phyloP scores from a whole-genome alignment of 805 yeast genomes.

The Sugiyamaella marilandica region DNA sequence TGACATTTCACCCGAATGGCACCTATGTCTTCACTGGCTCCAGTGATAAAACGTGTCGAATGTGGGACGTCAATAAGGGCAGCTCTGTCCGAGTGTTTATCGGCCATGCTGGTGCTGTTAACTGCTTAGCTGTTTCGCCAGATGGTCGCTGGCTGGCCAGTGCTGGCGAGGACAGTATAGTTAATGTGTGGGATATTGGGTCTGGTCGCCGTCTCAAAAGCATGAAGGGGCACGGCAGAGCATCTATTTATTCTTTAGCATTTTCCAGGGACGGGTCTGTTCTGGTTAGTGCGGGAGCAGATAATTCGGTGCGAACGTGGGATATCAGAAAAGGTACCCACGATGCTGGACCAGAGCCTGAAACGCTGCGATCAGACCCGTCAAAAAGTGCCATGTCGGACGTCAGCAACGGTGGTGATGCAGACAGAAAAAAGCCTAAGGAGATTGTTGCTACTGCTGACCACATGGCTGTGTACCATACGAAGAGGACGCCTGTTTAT shows the following conservation, averaged over 20 bases:
- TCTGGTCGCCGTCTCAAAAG: conserved; percentile 82
- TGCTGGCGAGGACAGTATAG: conserved; percentile 88
- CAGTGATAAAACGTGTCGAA: conserved; percentile 88
- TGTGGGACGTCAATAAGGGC: conserved; percentile 96
- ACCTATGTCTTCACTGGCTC: conserved; percentile 93
- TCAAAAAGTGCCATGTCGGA: conserved; percentile 14
- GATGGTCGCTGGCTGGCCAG: conserved; percentile 96
- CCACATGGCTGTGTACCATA: conserved; percentile 88
- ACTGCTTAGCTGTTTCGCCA: conserved; percentile 83
- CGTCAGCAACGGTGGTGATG: conserved; percentile 11
- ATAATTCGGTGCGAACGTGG: conserved; percentile 92
- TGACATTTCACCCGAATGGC: conserved; percentile 93
- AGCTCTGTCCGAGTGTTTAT: conserved; percentile 84
- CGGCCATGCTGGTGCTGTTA: conserved; percentile 89
- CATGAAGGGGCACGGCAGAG: conserved; percentile 92
- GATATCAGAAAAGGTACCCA: conserved; percentile 81
- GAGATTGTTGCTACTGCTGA: conserved; percentile 82
- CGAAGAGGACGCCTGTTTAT: conserved; percentile 91
- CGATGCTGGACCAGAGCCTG: conserved; percentile 76
- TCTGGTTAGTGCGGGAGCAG: conserved; percentile 88
- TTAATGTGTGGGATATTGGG: conserved; percentile 91
- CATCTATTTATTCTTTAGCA: conserved; percentile 76
- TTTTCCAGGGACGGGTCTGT: conserved; percentile 87
- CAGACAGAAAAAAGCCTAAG: conserved; percentile 41
- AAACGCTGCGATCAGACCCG: conserved; percentile 43